These are phyloP conservation scores for Vanilla planifolia DNA, from an alignment of 106 monocot genomes.

Conservation along the genomic window DNA sequence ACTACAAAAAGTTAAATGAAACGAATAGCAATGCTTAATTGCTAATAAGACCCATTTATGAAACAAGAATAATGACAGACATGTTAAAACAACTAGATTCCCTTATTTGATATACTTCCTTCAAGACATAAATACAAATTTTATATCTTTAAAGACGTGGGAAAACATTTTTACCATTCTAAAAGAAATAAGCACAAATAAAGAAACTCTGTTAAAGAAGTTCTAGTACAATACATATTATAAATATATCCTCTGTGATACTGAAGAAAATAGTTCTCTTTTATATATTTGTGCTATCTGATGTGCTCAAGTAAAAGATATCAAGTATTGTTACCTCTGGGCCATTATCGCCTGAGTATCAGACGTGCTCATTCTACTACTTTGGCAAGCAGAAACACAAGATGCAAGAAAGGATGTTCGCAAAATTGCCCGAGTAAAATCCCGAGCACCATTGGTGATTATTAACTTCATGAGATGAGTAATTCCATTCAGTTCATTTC, in stretches of 20 bases:
- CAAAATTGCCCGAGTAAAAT: conserved; percentile 51
- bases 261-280: neutral
- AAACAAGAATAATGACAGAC: neutral
- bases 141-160: too few relatives aligned
- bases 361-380: conserved; percentile 45
- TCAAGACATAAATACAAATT: too few relatives aligned
- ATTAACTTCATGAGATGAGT: conserved; percentile 40
- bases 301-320: neutral
- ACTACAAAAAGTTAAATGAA: neutral
- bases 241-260: neutral
- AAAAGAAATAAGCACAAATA: too few relatives aligned
- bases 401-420: conserved; percentile 67
- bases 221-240: neutral
- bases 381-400: conserved; percentile 60
- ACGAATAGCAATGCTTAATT: too few relatives aligned
- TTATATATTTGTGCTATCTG: neutral
- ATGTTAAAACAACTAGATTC: neutral
- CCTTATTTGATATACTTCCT: too few relatives aligned
- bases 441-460: conserved; percentile 37
- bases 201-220: neutral
- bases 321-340: conserved; percentile 36
- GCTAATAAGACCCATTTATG: neutral
- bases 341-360: conserved; percentile 54
- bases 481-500: conserved; percentile 31
- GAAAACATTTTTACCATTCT: too few relatives aligned